These are phyloP conservation scores for Clarireedia homoeocarpa DNA, from an alignment of 2,329 filamentous ascomycete species.

Conservation along the genomic window DNA sequence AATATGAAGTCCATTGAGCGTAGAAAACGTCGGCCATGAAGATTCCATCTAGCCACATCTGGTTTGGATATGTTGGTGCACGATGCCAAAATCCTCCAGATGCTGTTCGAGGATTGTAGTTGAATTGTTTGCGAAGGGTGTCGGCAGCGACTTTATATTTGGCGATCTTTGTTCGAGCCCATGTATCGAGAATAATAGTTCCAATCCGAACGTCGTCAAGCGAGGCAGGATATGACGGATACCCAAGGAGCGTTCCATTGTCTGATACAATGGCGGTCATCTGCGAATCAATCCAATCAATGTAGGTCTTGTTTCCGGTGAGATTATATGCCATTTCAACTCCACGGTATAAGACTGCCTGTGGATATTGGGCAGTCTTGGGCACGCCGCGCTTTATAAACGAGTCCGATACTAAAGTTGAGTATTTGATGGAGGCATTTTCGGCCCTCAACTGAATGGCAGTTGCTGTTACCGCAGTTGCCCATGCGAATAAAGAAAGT, in stretches of 20 bases:
- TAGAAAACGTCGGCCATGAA: constrained; percentile 37
- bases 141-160: constrained; percentile 43
- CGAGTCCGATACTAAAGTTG: constrained; percentile 3
- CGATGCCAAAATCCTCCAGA: constrained; percentile 42
- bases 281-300: constrained; percentile 37
- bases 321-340: constrained; percentile 32
- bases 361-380: constrained; percentile 1
- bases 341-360: constrained; percentile 7
- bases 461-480: background rate
- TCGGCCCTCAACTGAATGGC: background rate
- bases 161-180: constrained; percentile 31
- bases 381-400: constrained; percentile 1
- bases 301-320: constrained; percentile 36
- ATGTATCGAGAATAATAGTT: constrained; percentile 5
- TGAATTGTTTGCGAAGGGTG: constrained; percentile 38
- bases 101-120: constrained; percentile 41
- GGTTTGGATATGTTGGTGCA: constrained; percentile 36
- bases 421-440: background rate
- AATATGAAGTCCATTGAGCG: constrained; percentile 17
- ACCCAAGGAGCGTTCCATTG: constrained; percentile 41
- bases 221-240: constrained; percentile 40
- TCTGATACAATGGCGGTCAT: constrained; percentile 39
- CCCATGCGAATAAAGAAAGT: background rate
- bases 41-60: constrained; percentile 49
- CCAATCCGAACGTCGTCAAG: constrained; percentile 47